Conservation (phyloP, 1,139 yeast species). For the Suhomyces terraborum region DNA sequence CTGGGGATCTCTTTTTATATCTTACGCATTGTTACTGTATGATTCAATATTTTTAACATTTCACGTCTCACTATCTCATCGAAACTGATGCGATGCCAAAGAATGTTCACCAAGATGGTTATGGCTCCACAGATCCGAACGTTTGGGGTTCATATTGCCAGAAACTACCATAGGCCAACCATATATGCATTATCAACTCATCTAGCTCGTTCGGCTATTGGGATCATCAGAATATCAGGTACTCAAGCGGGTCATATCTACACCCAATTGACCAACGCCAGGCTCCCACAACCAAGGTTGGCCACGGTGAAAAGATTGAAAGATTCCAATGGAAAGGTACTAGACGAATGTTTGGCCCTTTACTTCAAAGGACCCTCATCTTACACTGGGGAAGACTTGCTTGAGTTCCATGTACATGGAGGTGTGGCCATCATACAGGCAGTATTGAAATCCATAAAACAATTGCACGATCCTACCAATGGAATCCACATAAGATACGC, state of each 20-base stretch:
- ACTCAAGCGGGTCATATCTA: conserved; percentile 53
- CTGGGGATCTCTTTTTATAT: not conserved
- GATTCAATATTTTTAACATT: no score
- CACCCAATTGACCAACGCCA: conserved; percentile 45
- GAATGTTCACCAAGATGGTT: not conserved
- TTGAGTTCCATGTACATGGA: conserved; percentile 91
- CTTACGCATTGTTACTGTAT: no score
- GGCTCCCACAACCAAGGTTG: conserved; percentile 49
- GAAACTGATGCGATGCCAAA: conserved; percentile 3
- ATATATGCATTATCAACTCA: conserved; percentile 90
- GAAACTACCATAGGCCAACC: conserved; percentile 48
- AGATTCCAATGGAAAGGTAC: conserved; percentile 41
- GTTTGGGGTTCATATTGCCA: not conserved
- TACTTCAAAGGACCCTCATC: conserved; percentile 76
- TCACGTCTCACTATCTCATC: no score
- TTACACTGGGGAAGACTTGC: conserved; percentile 88
- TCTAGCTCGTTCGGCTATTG: conserved; percentile 81
- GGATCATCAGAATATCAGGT: conserved; percentile 83
- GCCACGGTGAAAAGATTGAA: conserved; percentile 61
- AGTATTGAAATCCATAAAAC: conserved; percentile 63
- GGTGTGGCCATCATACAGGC: conserved; percentile 82
- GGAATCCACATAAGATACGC: conserved; percentile 69
- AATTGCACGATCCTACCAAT: conserved; percentile 45
- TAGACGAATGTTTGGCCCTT: conserved; percentile 78
- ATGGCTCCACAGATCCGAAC: not conserved